A percentile compares a stretch with the other conserved stretches of the same genome.
These are phyloP conservation scores for Dovyalis caffra DNA, from an alignment of 345 rosid species.

Conservation along the genomic window DNA sequence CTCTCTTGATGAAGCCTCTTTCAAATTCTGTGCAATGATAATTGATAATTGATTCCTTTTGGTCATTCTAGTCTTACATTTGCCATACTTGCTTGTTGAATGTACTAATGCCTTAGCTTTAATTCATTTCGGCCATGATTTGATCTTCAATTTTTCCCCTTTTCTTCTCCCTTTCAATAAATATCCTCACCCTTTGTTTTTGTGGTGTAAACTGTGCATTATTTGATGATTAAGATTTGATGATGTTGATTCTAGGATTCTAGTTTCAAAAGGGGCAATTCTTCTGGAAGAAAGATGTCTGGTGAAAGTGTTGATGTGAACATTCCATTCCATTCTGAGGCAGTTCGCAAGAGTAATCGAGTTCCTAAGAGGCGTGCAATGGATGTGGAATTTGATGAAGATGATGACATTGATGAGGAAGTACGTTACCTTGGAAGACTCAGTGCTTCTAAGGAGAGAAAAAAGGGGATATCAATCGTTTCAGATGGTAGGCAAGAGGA, in stretches of 20 bases:
- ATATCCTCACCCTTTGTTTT: neutral
- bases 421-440: conserved; percentile 19
- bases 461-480: neutral
- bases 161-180: neutral
- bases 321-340: conserved; percentile 6
- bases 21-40: neutral
- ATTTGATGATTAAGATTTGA: neutral
- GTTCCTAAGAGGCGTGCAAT: conserved; percentile 27
- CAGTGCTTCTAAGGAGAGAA: conserved; percentile 2
- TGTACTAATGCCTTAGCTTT: neutral
- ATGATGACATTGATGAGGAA: conserved; percentile 20
- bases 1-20: neutral
- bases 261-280: conserved; percentile 3
- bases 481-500: conserved; percentile 12
- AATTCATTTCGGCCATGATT: neutral
- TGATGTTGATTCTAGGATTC: conserved; percentile 16
- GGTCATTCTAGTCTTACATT: neutral
- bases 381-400: conserved; percentile 21
- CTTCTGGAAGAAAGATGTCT: conserved; percentile 14
- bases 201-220: neutral
- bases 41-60: neutral
- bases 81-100: neutral
- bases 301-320: conserved; percentile 15
- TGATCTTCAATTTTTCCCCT: neutral
- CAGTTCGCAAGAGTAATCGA: conserved; percentile 25